phyloP scores from a whole-genome alignment of 768 basidiomycete genomes.

The Tubosaeta brunneosetosa region DNA sequence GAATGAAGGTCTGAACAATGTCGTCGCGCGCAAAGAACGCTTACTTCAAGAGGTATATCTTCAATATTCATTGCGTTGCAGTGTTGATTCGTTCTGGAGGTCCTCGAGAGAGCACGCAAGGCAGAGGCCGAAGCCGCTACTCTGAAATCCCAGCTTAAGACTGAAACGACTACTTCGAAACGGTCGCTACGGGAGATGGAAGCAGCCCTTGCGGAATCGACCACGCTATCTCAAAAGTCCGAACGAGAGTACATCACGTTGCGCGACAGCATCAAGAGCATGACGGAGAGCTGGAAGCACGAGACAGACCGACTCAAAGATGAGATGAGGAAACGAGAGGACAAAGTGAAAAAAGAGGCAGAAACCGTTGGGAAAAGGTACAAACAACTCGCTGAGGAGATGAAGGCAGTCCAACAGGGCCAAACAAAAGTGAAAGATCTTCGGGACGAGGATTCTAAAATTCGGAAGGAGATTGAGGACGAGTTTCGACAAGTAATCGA shows the following conservation, averaged over 20 bases:
- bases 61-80: background rate
- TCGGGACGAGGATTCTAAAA: conserved; percentile 44
- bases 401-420: conserved; percentile 46
- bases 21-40: conserved; percentile 83
- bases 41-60: conserved; percentile 71
- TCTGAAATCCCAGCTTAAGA: conserved; percentile 69
- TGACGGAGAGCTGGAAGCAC: conserved; percentile 67
- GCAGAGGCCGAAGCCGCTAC: conserved; percentile 72
- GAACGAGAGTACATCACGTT: conserved; percentile 81
- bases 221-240: conserved; percentile 70
- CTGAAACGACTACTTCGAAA: conserved; percentile 67
- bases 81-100: conserved; percentile 34
- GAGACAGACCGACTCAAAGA: conserved; percentile 68
- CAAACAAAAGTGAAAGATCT: conserved; percentile 47
- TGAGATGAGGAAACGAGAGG: conserved; percentile 74
- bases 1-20: conserved; percentile 85
- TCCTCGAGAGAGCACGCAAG: conserved; percentile 79
- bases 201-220: conserved; percentile 63
- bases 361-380: conserved; percentile 72
- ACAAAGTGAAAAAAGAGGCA: conserved; percentile 60
- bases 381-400: conserved; percentile 54
- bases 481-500: conserved; percentile 56
- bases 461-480: conserved; percentile 55
- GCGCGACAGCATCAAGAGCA: conserved; percentile 68
- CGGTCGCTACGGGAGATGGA: conserved; percentile 81